Base-by-base conservation (phyloP, 2,329 filamentous ascomycete species). In the Colletotrichum scovillei region DNA sequence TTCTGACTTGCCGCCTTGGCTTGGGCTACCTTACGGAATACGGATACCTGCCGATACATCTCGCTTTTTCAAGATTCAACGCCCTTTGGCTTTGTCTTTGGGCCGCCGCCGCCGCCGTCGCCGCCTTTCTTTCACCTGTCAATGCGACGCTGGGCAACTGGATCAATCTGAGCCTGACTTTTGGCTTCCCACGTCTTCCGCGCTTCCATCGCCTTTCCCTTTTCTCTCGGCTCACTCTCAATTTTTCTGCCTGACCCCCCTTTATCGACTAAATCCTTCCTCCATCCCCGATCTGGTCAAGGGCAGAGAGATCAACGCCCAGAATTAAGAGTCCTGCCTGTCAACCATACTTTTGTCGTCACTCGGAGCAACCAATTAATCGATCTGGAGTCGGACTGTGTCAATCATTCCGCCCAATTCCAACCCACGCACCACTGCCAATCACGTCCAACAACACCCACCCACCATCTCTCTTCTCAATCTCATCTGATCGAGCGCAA, bases 261-360 rank as follows among this genome's bases (percentile, higher is more conserved):
- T 12, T 28, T 63, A 28, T 56, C 38, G n/a, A 55, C 59, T 53
- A 64, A 63, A 32, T 68, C 57, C 58, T 57, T 24, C 52, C 35
- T 55, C 65, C 53, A 63, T 69, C 19, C 69, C 59, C 59, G 46
- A 64, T 72, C 19, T 59, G 64, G 69, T n/a, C 59, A 55, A 64
- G 53, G 22, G 9, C 52, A 46, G 14, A 42, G 42, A 49, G 42
- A 19, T 49, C 19, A 49, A 49, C 42, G 16, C 16, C 42, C 16
- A 26, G n/a, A 30, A 32, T 16, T 28, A 49, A 65, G 55, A 42
- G n/a, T 16, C 55, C 7, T 30, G n/a, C 30, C 19, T 60, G 35
- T 57, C 28, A 53, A 49, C 42, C 42, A 49, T 19, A 49, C 42
- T 1, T 1, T 49, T 49, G 42, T 49, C 42, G 42, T 63, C 56